Conservation (phyloP, 129 eudicot species). For the Rutidosis leptorrhynchoides region DNA sequence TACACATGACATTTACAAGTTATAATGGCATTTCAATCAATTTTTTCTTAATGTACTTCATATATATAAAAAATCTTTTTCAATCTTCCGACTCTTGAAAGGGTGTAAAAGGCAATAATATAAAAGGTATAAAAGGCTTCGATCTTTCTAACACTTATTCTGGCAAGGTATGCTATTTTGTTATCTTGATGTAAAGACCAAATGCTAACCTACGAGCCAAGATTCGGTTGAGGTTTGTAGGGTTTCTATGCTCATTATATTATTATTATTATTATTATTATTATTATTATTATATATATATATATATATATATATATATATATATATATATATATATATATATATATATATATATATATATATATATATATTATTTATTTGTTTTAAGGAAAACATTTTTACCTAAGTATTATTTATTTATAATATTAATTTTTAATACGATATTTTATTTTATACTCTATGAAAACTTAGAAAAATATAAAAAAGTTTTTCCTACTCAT, state of each 20-base stretch:
- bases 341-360: no score
- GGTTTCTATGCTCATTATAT: constrained; percentile 10
- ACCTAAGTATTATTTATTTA: no score
- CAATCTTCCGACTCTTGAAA: constrained; percentile 10
- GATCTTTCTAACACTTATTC: constrained; percentile 27
- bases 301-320: no score
- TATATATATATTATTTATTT: no score
- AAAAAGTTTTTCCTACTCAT: no score
- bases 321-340: no score
- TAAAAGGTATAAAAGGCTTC: constrained; percentile 28
- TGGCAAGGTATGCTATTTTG: constrained; percentile 22
- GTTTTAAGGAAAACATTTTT: no score
- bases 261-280: no score
- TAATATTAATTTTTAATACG: no score
- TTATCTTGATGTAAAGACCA: constrained; percentile 39
- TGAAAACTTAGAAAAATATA: no score
- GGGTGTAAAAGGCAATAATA: constrained; percentile 24
- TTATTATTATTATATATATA: neutral
- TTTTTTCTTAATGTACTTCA: constrained; percentile 17
- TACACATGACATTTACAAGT: constrained; percentile 10
- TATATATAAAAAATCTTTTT: constrained; percentile 7
- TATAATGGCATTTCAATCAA: constrained; percentile 20
- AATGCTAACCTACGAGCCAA: constrained; percentile 27
- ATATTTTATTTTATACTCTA: no score
- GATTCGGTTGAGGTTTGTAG: constrained; percentile 8